phyloP scores from a whole-genome alignment of 192 early-diverging fungal species.

The Coemansia sp. region DNA sequence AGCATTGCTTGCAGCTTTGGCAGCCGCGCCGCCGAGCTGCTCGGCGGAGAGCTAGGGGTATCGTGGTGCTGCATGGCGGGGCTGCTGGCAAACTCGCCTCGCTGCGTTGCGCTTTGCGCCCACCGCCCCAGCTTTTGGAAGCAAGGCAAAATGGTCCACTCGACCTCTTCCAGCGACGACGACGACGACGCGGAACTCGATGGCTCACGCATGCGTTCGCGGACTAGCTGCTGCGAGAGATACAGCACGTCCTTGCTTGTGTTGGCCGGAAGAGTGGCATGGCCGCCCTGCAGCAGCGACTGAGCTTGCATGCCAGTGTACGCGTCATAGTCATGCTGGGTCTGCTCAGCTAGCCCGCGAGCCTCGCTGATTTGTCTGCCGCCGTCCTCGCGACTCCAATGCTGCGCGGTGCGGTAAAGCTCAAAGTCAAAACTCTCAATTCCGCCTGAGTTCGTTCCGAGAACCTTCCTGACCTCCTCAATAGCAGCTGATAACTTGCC shows the following conservation, averaged over 20 bases:
- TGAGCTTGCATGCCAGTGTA: conserved; percentile 9
- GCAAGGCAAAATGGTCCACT: conserved; percentile 32
- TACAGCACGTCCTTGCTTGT: conserved; percentile 25
- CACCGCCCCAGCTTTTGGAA: conserved; percentile 36
- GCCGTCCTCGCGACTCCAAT: conserved; percentile 5
- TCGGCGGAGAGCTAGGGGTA: conserved; percentile 4
- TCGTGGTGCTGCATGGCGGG: conserved; percentile 6
- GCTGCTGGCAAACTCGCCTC: conserved; percentile 8
- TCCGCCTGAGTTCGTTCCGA: neutral
- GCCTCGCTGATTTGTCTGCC: neutral
- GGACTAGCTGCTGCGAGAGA: conserved; percentile 30
- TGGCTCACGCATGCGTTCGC: conserved; percentile 15
- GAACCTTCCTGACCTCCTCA: neutral
- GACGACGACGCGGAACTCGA: conserved; percentile 7
- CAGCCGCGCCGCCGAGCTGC: neutral
- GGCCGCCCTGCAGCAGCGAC: conserved; percentile 11
- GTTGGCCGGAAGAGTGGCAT: conserved; percentile 1
- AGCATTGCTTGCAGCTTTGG: conserved; percentile 19
- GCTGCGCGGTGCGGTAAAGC: conserved; percentile 16
- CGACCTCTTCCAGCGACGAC: conserved; percentile 16
- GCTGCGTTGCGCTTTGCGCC: conserved; percentile 6
- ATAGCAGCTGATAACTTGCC: conserved; percentile 9
- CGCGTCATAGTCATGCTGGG: conserved; percentile 14
- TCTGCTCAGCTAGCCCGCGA: neutral
- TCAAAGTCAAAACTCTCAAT: conserved; percentile 30